Evolutionary conservation across 208 protist species (phyloP).

Genomic region (Acanthamoeba royreba): DNA sequence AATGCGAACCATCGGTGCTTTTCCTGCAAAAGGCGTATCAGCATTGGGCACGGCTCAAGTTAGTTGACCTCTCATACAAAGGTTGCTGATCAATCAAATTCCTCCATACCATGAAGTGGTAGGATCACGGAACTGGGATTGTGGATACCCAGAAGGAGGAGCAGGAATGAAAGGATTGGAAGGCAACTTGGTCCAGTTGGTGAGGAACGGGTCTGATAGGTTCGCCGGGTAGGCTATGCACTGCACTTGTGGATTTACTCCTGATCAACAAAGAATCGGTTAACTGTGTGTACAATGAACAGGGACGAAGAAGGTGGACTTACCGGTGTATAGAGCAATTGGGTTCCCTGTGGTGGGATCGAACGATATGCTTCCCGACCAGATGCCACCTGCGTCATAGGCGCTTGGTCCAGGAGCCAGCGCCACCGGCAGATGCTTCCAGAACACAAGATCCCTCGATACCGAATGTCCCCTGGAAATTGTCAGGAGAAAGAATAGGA

Average conservation of each 20-base stretch:
- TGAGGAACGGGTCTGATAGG: not conserved
- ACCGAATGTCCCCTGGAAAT: not conserved
- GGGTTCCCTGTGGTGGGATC: not conserved
- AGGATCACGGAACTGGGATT: not conserved
- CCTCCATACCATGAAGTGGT: not conserved
- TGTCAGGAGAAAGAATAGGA: too few species aligned
- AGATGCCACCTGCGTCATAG: not conserved
- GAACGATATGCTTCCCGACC: not conserved
- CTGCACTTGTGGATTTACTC: not conserved
- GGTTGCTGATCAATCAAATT: too few species aligned
- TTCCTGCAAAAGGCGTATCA: too few species aligned
- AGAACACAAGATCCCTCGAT: not conserved
- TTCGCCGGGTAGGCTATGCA: not conserved
- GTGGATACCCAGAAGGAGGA: not conserved
- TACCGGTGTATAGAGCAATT: not conserved
- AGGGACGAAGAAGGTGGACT: too few species aligned
- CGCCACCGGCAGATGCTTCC: not conserved
- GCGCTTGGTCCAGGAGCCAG: not conserved
- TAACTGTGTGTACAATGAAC: too few species aligned
- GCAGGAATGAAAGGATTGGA: not conserved
- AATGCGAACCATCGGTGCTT: too few species aligned
- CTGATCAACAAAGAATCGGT: not conserved
- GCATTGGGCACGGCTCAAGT: too few species aligned
- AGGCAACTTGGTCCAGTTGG: not conserved
- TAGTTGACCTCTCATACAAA: too few species aligned